Evolutionary conservation across 1,284 basidiomycete species (phyloP), one percentile per base, ranked within the genome.

Genomic region (Rhodotorula sp.): DNA sequence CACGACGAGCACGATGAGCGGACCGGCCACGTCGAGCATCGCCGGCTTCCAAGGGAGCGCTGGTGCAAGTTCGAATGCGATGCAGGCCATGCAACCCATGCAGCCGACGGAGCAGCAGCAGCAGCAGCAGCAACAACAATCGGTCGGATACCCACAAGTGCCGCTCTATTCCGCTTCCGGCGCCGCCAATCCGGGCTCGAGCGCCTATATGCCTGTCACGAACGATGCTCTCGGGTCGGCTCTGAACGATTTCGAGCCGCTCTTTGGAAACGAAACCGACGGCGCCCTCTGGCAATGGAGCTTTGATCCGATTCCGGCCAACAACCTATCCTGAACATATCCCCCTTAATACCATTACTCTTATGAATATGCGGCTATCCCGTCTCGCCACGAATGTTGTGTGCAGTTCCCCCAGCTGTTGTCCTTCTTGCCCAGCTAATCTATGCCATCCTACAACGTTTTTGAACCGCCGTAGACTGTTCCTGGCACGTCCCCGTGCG

Each of bases 161-260:
- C 53, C 53, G 26, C 26, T 54, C 14, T 54, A 54, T 18, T 15
- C 53, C 26, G 26, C 53, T 12, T 54, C 53, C 14, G 53, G 53
- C n/a, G 17, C n/a, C n/a, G 4, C 26, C 14, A 26, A 29, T 14
- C 17, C 24, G 12, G 53, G 53, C 3, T 54, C 60, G 24, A 60
- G 45, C 17, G 60, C 37, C 5, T 60, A 60, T 59, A 64, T 67
- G 2, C 63, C 66, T 0, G 70, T 67, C 24, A 74, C 72, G 70
- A 70, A 74, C 58, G 61, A 67, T 12, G 68, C 70, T 17, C 60
- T 74, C 44, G 59, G 66, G 5, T 62, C n/a, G 37, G 73, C 69
- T 18, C 44, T 74, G 44, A 67, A 66, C 55, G 70, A 71, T 10
- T 74, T 74, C 33, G 73, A 72, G 45, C 70, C 73, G 18, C 33